Evolutionary conservation across 2,329 filamentous ascomycete genomes (phyloP).

Genomic region (Xylariaceae sp.): DNA sequence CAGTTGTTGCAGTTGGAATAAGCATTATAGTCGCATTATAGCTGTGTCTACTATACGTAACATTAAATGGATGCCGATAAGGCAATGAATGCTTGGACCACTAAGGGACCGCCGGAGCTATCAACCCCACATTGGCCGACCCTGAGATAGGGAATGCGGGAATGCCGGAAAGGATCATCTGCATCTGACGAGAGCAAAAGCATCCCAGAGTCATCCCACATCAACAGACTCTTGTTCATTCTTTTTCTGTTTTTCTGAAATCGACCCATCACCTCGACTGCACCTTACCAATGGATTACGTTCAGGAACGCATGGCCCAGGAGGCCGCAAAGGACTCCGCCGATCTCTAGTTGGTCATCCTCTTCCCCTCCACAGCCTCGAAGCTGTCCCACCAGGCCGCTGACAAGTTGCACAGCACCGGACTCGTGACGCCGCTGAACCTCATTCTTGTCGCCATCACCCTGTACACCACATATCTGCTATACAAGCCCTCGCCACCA

Average conservation of each 20-base stretch:
- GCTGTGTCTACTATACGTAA: too few species aligned
- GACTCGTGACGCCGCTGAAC: slow-evolving; percentile 67
- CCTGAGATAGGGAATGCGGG: slow-evolving; percentile 9
- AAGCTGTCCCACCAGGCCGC: not conserved
- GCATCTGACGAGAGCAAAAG: not conserved
- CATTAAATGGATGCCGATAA: too few species aligned
- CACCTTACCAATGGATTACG: slow-evolving; percentile 57
- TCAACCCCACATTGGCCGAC: slow-evolving; percentile 17
- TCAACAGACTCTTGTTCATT: too few species aligned
- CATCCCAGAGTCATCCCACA: not conserved
- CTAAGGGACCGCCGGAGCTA: slow-evolving; percentile 6
- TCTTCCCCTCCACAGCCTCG: not conserved
- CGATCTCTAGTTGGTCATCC: slow-evolving; percentile 21
- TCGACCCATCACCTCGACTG: not conserved
- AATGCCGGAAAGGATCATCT: too few species aligned
- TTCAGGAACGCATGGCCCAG: slow-evolving; percentile 61
- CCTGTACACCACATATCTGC: slow-evolving; percentile 63
- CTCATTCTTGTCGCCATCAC: slow-evolving; percentile 62
- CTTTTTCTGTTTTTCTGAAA: too few species aligned
- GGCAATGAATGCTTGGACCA: slow-evolving; percentile 11
- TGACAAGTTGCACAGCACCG: slow-evolving; percentile 41
- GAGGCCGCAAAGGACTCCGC: slow-evolving; percentile 52
- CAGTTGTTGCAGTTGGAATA: too few species aligned
- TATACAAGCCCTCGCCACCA: slow-evolving; percentile 57
- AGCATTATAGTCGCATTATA: too few species aligned